Conservation (phyloP, 139 green algal genomes). For the Chlorella sp. region DNA sequence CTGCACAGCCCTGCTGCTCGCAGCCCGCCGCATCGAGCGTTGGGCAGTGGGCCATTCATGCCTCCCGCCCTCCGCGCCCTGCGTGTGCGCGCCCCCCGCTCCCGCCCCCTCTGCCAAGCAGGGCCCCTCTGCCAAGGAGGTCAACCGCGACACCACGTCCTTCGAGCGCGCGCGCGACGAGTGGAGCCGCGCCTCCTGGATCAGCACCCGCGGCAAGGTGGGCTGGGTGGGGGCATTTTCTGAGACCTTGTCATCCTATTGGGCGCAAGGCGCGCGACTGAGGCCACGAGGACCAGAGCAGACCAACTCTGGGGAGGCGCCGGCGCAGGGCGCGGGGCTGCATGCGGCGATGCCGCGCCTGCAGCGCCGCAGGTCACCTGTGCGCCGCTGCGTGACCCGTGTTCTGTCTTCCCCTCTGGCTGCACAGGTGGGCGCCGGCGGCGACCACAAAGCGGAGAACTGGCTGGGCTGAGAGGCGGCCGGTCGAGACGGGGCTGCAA, state of each 20-base stretch:
- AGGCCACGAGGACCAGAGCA: too few relatives aligned
- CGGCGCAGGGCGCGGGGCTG: too few relatives aligned
- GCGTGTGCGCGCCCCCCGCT: background rate
- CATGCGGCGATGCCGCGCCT: too few relatives aligned
- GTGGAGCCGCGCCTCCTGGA: constrained; percentile 43
- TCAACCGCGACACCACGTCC: constrained; percentile 57
- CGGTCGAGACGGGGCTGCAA: background rate
- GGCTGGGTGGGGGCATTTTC: too few relatives aligned
- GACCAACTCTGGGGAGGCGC: too few relatives aligned
- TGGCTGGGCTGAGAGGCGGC: constrained; percentile 50
- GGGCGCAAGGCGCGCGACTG: too few relatives aligned
- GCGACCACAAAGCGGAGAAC: constrained; percentile 44
- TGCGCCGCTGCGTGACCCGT: background rate
- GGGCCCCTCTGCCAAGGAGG: constrained; percentile 42
- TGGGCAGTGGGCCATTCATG: too few relatives aligned
- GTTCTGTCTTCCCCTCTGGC: background rate
- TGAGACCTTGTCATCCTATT: too few relatives aligned
- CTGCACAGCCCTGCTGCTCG: too few relatives aligned
- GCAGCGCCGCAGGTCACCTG: too few relatives aligned
- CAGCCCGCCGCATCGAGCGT: too few relatives aligned
- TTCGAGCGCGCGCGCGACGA: constrained; percentile 60
- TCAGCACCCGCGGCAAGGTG: constrained; percentile 52
- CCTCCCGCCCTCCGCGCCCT: too few relatives aligned
- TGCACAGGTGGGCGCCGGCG: background rate
- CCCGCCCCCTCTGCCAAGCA: background rate